Percentiles rank a stretch among this genome's conserved stretches.
phyloP scores from a whole-genome alignment of 2,329 filamentous ascomycete species.

The Diaporthe vaccinii region DNA sequence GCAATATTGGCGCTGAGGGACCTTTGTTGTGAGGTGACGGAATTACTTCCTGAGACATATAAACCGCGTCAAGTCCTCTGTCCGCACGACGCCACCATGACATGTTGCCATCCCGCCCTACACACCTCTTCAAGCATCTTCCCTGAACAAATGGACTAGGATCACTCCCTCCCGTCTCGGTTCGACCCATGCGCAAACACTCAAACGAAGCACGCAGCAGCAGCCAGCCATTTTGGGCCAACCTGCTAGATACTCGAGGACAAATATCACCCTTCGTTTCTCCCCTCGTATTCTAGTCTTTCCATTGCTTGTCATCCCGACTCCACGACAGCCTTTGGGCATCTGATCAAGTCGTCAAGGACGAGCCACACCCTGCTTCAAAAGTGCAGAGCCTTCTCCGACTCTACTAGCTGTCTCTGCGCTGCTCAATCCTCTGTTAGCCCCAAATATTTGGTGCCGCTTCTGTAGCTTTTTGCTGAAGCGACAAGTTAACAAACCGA shows the following conservation, averaged over 20 bases:
- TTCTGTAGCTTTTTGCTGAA: slow-evolving; percentile 22
- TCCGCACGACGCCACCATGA: slow-evolving; percentile 22
- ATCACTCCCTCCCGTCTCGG: slow-evolving; percentile 18
- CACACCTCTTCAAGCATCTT: slow-evolving; percentile 32
- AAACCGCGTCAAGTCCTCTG: slow-evolving; percentile 31
- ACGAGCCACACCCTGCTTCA: not conserved
- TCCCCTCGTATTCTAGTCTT: not conserved
- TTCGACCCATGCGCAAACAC: slow-evolving; percentile 29
- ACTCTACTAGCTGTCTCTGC: not conserved
- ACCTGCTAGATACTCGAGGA: not conserved
- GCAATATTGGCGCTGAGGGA: slow-evolving; percentile 20
- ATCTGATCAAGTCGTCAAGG: not conserved
- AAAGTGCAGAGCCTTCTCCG: not conserved
- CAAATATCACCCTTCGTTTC: slow-evolving; percentile 22
- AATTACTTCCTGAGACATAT: slow-evolving; percentile 36
- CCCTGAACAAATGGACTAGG: slow-evolving; percentile 21
- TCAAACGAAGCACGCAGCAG: slow-evolving; percentile 34
- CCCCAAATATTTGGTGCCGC: slow-evolving; percentile 9
- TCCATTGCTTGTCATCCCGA: not conserved
- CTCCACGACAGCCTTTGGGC: not conserved
- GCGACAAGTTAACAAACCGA: slow-evolving; percentile 27
- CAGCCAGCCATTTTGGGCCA: slow-evolving; percentile 4
- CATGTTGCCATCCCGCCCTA: slow-evolving; percentile 6
- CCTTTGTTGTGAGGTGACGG: slow-evolving; percentile 23
- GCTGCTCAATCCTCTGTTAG: slow-evolving; percentile 15